These are phyloP conservation scores for Cyclostephanos invisitatus DNA, from an alignment of 108 stramenopile genomes.

Conservation along the genomic window DNA sequence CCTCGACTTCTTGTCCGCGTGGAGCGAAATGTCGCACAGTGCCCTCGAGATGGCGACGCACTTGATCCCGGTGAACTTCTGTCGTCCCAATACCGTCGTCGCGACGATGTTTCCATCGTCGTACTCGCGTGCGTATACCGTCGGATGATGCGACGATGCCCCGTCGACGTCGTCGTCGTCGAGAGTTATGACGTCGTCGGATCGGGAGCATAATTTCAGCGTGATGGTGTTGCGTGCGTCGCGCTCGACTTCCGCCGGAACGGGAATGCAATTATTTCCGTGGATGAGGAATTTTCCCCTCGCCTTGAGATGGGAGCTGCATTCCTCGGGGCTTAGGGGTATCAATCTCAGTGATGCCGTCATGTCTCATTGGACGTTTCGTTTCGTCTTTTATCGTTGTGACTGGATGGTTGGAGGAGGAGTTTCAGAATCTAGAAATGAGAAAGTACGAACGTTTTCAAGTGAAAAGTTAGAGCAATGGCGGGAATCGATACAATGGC, in stretches of 20 bases:
- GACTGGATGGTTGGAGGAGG: too few relatives aligned
- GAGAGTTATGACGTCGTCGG: background rate
- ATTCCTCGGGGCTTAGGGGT: conserved; percentile 17
- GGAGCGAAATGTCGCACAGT: conserved; percentile 32
- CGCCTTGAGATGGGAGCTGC: background rate
- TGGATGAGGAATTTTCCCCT: background rate
- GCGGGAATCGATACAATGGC: too few relatives aligned
- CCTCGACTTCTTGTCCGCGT: background rate
- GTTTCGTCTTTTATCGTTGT: too few relatives aligned
- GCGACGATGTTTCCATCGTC: conserved; percentile 19
- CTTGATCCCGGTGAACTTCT: conserved; percentile 25
- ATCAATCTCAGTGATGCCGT: conserved; percentile 20
- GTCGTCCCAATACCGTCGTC: conserved; percentile 19
- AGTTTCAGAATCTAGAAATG: too few relatives aligned
- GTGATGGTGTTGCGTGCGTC: conserved; percentile 1
- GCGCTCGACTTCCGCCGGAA: background rate
- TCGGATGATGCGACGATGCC: too few relatives aligned
- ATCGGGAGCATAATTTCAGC: conserved; percentile 15
- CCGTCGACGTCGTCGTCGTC: conserved; percentile 1
- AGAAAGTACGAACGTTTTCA: too few relatives aligned
- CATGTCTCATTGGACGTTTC: too few relatives aligned
- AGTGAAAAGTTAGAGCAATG: too few relatives aligned
- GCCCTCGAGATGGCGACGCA: conserved; percentile 24
- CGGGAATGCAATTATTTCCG: background rate
- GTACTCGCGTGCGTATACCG: conserved; percentile 23